Evolutionary conservation across 345 rosid species (phyloP).

Genomic region (Zanthoxylum bungeanum): DNA sequence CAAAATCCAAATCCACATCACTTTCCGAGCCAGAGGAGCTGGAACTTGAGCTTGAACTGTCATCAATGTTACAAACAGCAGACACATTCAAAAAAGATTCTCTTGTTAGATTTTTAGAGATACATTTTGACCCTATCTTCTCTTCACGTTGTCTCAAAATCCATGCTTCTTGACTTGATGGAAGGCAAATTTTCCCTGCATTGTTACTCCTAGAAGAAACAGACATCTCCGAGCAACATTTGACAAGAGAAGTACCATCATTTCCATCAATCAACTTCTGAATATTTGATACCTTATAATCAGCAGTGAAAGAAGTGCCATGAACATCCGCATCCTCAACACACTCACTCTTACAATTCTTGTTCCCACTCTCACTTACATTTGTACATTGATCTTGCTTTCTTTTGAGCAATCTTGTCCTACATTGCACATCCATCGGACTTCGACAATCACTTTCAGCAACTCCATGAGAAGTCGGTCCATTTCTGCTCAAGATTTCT

Average conservation of each 20-base stretch:
- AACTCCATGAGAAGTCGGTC: background rate
- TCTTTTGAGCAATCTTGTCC: constrained; percentile 23
- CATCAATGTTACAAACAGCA: constrained; percentile 3
- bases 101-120: background rate
- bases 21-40: constrained; percentile 34
- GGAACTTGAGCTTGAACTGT: constrained; percentile 18
- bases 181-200: background rate
- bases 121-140: background rate
- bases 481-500: constrained; percentile 8
- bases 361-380: constrained; percentile 1
- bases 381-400: constrained; percentile 12
- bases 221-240: background rate
- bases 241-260: constrained; percentile 6
- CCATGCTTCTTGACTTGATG: constrained; percentile 1
- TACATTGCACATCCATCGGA: constrained; percentile 1
- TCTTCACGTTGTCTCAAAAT: constrained; percentile 6
- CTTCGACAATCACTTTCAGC: background rate
- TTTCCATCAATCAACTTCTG: constrained; percentile 11
- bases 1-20: constrained; percentile 6
- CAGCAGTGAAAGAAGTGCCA: background rate
- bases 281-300: constrained; percentile 8
- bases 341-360: background rate
- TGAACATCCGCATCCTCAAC: background rate
- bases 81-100: background rate
- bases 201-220: constrained; percentile 7